phyloP scores from a whole-genome alignment of 2,329 filamentous ascomycete genomes.

The Aureobasidium sp. region DNA sequence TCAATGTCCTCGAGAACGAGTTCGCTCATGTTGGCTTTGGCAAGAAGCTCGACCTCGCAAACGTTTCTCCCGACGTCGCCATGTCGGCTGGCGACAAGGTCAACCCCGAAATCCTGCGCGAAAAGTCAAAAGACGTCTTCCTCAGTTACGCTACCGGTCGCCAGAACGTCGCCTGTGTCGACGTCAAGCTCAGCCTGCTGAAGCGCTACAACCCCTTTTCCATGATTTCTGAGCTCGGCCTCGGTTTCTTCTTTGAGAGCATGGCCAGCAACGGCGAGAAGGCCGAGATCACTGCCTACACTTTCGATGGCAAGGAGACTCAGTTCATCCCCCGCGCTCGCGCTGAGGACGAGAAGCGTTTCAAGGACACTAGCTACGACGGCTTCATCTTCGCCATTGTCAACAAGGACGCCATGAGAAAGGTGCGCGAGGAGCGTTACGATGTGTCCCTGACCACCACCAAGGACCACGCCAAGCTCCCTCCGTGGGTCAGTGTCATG shows the following conservation, averaged over 20 bases:
- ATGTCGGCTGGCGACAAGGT: constrained; percentile 27
- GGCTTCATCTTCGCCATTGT: constrained; percentile 92
- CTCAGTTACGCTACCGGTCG: constrained; percentile 81
- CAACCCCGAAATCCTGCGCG: constrained; percentile 60
- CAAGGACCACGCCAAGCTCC: constrained; percentile 86
- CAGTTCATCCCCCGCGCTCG: constrained; percentile 59
- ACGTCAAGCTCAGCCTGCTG: constrained; percentile 69
- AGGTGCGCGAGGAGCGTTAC: constrained; percentile 83
- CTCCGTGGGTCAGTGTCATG: constrained; percentile 87
- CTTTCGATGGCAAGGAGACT: constrained; percentile 86
- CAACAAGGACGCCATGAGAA: constrained; percentile 90
- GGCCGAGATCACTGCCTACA: constrained; percentile 68
- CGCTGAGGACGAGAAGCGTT: constrained; percentile 52
- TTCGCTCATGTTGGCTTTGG: constrained; percentile 82
- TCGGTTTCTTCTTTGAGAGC: constrained; percentile 74
- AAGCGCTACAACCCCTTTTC: constrained; percentile 80
- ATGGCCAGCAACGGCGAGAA: constrained; percentile 60
- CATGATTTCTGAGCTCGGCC: constrained; percentile 55
- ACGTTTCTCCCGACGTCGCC: constrained; percentile 28
- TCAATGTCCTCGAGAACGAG: constrained; percentile 63
- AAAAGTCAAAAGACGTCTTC: constrained; percentile 83
- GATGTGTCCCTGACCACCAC: constrained; percentile 87
- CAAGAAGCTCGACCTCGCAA: constrained; percentile 37
- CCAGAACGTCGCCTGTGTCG: constrained; percentile 85
- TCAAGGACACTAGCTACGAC: constrained; percentile 59